Evolutionary conservation across 345 rosid genomes (phyloP).

Genomic region (Sapria himalayana): DNA sequence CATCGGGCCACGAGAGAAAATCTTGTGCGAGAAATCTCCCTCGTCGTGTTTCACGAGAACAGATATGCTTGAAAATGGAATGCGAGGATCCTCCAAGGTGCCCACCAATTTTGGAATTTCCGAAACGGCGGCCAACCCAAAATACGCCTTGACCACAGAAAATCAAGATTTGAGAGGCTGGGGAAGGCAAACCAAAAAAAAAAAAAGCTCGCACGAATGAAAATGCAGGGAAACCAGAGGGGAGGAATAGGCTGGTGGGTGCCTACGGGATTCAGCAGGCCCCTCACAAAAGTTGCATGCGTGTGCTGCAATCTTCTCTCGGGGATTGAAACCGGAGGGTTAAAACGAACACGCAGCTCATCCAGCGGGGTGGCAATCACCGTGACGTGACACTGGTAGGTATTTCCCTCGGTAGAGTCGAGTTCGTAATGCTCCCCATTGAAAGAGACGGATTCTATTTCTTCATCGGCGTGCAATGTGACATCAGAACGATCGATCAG

Average conservation of each 20-base stretch:
- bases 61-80: slow-evolving; percentile 75
- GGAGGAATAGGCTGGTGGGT: neutral
- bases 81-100: slow-evolving; percentile 50
- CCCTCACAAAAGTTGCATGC: slow-evolving; percentile 81
- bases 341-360: slow-evolving; percentile 44
- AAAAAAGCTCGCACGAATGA: neutral
- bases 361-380: slow-evolving; percentile 69
- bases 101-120: slow-evolving; percentile 67
- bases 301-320: slow-evolving; percentile 71
- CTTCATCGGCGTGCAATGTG: slow-evolving; percentile 41
- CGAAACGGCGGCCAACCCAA: slow-evolving; percentile 33
- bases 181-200: neutral
- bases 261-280: slow-evolving; percentile 70
- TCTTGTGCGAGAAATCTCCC: slow-evolving; percentile 49
- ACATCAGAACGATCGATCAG: slow-evolving; percentile 51
- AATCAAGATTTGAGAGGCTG: slow-evolving; percentile 2
- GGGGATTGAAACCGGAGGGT: slow-evolving; percentile 48
- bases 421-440: slow-evolving; percentile 54
- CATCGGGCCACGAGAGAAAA: slow-evolving; percentile 46
- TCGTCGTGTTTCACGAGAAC: slow-evolving; percentile 33
- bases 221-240: no score
- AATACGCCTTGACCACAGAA: slow-evolving; percentile 36
- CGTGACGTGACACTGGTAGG: slow-evolving; percentile 41
- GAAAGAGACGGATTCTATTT: slow-evolving; percentile 41
- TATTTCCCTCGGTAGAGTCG: slow-evolving; percentile 46